These are phyloP conservation scores for Trichoderma atroviride DNA, from an alignment of 2,329 filamentous ascomycete genomes.

Conservation along the genomic window DNA sequence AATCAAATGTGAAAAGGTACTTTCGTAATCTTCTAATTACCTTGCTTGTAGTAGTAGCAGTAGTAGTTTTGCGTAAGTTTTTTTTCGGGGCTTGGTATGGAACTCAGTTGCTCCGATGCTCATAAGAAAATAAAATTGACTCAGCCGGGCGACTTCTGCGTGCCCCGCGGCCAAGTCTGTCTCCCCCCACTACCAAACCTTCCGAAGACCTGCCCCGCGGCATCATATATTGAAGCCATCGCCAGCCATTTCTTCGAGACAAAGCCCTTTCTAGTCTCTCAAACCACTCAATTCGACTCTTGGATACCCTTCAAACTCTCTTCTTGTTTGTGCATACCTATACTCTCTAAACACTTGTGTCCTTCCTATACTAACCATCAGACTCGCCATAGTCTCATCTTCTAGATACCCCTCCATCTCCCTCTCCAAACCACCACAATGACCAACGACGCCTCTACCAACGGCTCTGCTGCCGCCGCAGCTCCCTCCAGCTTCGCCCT, in stretches of 20 bases:
- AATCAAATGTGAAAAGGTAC: background rate
- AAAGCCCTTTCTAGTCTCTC: background rate
- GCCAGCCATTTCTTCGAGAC: background rate
- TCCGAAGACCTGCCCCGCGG: slow-evolving; percentile 3
- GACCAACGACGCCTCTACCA: slow-evolving; percentile 40
- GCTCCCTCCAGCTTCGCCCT: slow-evolving; percentile 70
- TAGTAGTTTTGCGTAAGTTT: background rate
- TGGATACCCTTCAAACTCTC: background rate
- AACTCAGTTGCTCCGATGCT: background rate
- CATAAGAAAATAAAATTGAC: background rate
- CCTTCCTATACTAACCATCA: background rate
- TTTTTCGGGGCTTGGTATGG: background rate
- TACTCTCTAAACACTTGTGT: background rate
- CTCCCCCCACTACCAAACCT: slow-evolving; percentile 10
- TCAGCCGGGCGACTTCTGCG: background rate
- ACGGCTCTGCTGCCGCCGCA: slow-evolving; percentile 34
- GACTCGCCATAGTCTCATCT: background rate
- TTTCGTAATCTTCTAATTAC: slow-evolving; percentile 1
- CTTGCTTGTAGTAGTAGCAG: background rate
- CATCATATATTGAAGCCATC: slow-evolving; percentile 25
- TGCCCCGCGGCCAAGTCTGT: slow-evolving; percentile 5
- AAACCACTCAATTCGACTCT: slow-evolving; percentile 7
- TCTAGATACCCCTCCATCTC: background rate
- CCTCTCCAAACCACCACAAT: slow-evolving; percentile 31
- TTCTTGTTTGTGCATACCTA: background rate